Base-by-base conservation (phyloP, 2,329 filamentous ascomycete species). In the Fusarium tupiense region DNA sequence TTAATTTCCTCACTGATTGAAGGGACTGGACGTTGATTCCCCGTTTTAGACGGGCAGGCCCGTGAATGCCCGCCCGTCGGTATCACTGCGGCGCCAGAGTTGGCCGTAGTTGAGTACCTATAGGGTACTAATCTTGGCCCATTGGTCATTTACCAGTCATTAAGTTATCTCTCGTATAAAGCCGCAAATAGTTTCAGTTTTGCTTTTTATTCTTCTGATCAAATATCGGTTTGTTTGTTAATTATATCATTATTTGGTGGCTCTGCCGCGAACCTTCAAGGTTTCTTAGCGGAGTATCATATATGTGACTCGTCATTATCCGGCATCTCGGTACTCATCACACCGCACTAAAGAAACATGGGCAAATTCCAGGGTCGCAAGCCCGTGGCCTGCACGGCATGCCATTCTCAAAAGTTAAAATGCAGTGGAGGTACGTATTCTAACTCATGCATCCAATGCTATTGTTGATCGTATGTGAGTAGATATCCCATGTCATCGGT, bases 341-440 rank as follows among this genome's bases (percentile, higher is more conserved):
- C 52, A 57, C 9, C 19, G 29, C 37, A n/a, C 43, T 38, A 49
- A 17, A 44, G 10, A 60, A 49, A 35, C 22, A 64, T 60, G 61
- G 26, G 53, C 41, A 49, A 35, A 29, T 64, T n/a, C 2, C 41
- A 47, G 22, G 54, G 26, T 26, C 61, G 61, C n/a, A 64, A 41
- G 20, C 7, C 26, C 37, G 37, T 64, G 16, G 61, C 61, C 19
- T 64, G 61, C 31, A 64, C 37, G 9, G 61, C 37, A 22, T 64
- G 61, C 20, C 61, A 61, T 33, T 24, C 22, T 31, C 43, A 64
- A 37, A 64, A 64, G 35, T 16, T 61, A 31, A 64, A 64, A 35
- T 64, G 61, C 26, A 64, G 37, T 22, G 56, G 61, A 64, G 56
- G 61, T 61, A 9, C 8, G 56, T 50, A 33, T 20, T n/a, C 8